Evolutionary conservation across 371 early-diverging fungal species (phyloP).

Genomic region (Rhizomucor miehei): DNA sequence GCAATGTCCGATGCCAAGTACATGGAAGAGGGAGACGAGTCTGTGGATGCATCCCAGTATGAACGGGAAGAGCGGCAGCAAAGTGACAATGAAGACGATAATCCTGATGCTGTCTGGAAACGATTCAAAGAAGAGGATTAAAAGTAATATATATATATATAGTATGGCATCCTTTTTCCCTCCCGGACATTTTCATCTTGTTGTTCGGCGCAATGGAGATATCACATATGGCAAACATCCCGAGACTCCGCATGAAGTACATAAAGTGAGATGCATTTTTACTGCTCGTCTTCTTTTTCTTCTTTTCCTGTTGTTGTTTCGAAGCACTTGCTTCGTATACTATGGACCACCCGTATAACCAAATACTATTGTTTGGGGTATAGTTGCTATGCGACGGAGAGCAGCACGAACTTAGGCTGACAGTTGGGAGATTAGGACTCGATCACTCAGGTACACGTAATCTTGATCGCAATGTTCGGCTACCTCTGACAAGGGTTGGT

Average conservation of each 20-base stretch:
- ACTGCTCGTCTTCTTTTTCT: too few relatives aligned
- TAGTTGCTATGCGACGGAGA: background rate
- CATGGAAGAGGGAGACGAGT: conserved; percentile 85
- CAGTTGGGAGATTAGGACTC: conserved; percentile 61
- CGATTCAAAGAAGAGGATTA: conserved; percentile 34
- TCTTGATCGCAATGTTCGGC: background rate
- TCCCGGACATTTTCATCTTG: too few relatives aligned
- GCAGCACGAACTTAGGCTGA: background rate
- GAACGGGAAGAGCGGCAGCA: conserved; percentile 49
- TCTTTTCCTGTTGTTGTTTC: too few relatives aligned
- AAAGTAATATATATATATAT: background rate
- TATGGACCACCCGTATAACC: conserved; percentile 23
- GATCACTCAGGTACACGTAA: conserved; percentile 60
- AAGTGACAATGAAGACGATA: conserved; percentile 64
- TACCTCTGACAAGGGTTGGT: background rate
- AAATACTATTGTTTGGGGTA: conserved; percentile 24
- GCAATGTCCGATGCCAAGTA: conserved; percentile 80
- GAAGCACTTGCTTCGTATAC: too few relatives aligned
- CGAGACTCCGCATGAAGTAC: too few relatives aligned
- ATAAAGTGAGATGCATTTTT: too few relatives aligned
- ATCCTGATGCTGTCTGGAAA: conserved; percentile 42
- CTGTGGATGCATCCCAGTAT: conserved; percentile 75
- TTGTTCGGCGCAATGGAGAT: too few relatives aligned
- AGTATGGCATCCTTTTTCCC: too few relatives aligned
- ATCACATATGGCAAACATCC: too few relatives aligned